phyloP scores from a whole-genome alignment of 2,329 filamentous ascomycete genomes.

The Rhinocladiella similis region DNA sequence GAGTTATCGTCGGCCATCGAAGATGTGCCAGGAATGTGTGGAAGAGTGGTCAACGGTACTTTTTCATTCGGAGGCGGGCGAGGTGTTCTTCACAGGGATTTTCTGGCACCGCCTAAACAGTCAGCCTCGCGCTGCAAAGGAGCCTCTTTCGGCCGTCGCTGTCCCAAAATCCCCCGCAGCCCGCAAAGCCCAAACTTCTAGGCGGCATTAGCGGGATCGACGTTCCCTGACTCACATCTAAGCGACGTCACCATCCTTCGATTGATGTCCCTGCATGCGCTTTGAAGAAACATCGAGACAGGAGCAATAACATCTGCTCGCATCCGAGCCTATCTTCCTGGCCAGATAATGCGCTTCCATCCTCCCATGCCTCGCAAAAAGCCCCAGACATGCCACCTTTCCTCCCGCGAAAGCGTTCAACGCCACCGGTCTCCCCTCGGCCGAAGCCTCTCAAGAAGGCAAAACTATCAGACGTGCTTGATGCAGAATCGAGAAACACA shows the following conservation, averaged over 20 bases:
- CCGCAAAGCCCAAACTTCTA: background rate
- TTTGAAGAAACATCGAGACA: background rate
- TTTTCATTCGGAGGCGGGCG: too few relatives aligned
- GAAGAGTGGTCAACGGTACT: too few relatives aligned
- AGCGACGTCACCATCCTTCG: conserved; percentile 19
- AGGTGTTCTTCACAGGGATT: background rate
- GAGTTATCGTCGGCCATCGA: conserved; percentile 12
- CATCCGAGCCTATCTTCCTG: background rate
- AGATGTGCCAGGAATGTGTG: background rate
- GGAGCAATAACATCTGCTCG: background rate
- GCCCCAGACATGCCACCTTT: conserved; percentile 44
- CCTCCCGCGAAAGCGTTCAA: conserved; percentile 45
- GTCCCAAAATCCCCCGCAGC: background rate
- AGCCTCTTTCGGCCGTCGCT: too few relatives aligned
- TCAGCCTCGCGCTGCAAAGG: too few relatives aligned
- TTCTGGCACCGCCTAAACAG: conserved; percentile 7
- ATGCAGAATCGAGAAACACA: conserved; percentile 19
- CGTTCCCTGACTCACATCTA: background rate
- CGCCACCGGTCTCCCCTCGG: conserved; percentile 28
- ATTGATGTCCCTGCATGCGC: background rate
- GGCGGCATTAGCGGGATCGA: conserved; percentile 1
- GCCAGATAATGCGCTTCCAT: background rate
- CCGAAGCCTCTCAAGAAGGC: conserved; percentile 31
- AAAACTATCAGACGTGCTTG: conserved; percentile 24
- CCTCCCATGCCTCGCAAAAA: background rate